Evolutionary conservation across 768 basidiomycete species (phyloP).

Genomic region (Pleurotus giganteus): DNA sequence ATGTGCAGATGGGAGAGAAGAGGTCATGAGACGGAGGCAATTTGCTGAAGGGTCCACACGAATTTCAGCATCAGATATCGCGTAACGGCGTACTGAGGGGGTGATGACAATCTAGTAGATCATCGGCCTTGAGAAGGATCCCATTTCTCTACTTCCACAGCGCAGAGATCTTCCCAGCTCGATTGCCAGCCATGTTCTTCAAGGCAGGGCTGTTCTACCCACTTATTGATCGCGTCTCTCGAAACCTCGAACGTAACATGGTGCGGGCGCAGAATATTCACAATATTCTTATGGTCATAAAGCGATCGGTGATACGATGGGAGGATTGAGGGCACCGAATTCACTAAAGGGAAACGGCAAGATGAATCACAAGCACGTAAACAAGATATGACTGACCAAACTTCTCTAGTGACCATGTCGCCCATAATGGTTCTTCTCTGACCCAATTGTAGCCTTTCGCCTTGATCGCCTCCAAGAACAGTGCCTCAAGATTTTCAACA

Average conservation of each 20-base stretch:
- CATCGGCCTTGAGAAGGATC: too few relatives aligned
- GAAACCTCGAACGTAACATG: conserved; percentile 69
- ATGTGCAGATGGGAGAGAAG: too few relatives aligned
- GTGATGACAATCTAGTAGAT: too few relatives aligned
- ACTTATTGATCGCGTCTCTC: conserved; percentile 56
- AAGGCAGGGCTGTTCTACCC: conserved; percentile 69
- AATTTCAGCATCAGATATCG: too few relatives aligned
- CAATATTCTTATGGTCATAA: conserved; percentile 50
- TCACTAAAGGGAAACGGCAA: too few relatives aligned
- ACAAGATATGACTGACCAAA: conserved; percentile 61
- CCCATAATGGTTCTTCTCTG: conserved; percentile 71
- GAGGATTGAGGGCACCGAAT: conserved; percentile 52
- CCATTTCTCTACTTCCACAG: conserved; percentile 77
- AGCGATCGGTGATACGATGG: conserved; percentile 69
- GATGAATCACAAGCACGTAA: too few relatives aligned
- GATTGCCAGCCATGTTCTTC: conserved; percentile 68
- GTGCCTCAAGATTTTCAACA: conserved; percentile 61
- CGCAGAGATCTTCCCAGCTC: conserved; percentile 77
- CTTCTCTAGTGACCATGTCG: conserved; percentile 78
- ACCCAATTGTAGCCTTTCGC: conserved; percentile 73
- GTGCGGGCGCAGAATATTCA: conserved; percentile 60
- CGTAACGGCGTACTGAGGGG: too few relatives aligned
- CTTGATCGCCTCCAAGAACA: conserved; percentile 69
- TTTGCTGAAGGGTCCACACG: too few relatives aligned
- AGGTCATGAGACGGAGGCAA: too few relatives aligned